These are phyloP conservation scores for Blastobotrys niveus DNA, from an alignment of 1,139 yeast species.

Conservation along the genomic window DNA sequence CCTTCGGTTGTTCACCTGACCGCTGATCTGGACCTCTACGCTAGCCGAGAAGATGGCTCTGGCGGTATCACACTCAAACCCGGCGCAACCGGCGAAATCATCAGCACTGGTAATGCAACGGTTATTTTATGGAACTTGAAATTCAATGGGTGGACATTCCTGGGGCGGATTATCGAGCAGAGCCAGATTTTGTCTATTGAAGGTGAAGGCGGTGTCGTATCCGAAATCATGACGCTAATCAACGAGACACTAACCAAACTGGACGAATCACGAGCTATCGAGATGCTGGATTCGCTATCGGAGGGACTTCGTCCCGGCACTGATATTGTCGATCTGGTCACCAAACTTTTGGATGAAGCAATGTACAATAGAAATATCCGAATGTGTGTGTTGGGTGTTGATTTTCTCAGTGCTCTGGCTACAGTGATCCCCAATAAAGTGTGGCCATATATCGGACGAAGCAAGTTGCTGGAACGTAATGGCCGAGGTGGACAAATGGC, in stretches of 20 bases:
- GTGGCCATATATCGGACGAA: slow-evolving; percentile 71
- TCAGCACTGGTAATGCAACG: slow-evolving; percentile 30
- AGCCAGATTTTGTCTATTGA: slow-evolving; percentile 21
- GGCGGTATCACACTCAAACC: slow-evolving; percentile 41
- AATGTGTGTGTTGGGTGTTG: slow-evolving; percentile 45
- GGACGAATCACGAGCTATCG: slow-evolving; percentile 37
- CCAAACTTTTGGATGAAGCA: slow-evolving; percentile 63
- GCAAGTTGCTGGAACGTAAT: slow-evolving; percentile 57
- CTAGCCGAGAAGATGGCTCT: slow-evolving; percentile 39
- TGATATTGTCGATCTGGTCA: slow-evolving; percentile 64
- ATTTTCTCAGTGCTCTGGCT: slow-evolving; percentile 47
- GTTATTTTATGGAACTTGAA: slow-evolving; percentile 66
- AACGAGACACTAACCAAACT: slow-evolving; percentile 35
- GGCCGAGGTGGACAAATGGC: slow-evolving; percentile 67
- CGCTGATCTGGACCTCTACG: slow-evolving; percentile 38
- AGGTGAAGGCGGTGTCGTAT: slow-evolving; percentile 36
- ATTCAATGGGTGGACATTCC: slow-evolving; percentile 80
- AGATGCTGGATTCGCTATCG: slow-evolving; percentile 46
- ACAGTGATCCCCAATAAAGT: slow-evolving; percentile 56
- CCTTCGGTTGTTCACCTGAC: slow-evolving; percentile 38
- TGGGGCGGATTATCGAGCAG: slow-evolving; percentile 74
- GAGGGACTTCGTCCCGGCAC: slow-evolving; percentile 53
- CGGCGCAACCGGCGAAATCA: slow-evolving; percentile 67
- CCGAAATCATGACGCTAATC: slow-evolving; percentile 49
- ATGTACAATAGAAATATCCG: slow-evolving; percentile 49